These are phyloP conservation scores for Paramecium pentaurelia DNA, from an alignment of 73 alveolate species.

Conservation along the genomic window DNA sequence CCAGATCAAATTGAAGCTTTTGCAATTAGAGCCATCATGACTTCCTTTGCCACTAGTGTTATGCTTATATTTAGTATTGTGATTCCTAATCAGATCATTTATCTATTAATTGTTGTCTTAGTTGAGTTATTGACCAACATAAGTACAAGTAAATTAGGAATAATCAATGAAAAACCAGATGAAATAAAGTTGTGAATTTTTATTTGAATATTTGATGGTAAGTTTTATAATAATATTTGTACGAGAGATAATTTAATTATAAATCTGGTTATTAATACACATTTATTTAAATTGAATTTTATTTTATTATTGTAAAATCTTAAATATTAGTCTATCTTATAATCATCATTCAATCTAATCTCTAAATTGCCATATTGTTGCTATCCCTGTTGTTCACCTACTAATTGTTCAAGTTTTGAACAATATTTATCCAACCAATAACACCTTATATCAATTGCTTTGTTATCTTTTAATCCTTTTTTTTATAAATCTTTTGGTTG, in stretches of 20 bases:
- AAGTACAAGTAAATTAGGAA: neutral
- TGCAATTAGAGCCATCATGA: neutral
- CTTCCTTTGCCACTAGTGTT: neutral
- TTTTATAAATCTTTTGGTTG: neutral
- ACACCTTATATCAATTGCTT: neutral
- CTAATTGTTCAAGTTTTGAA: neutral
- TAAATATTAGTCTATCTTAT: neutral
- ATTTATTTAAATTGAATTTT: neutral
- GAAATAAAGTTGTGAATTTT: neutral
- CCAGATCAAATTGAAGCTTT: slow-evolving; percentile 44
- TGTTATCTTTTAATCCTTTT: neutral
- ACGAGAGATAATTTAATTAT: neutral
- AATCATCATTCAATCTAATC: neutral
- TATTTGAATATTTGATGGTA: neutral
- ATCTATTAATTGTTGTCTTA: neutral
- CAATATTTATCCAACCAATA: neutral
- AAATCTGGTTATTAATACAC: neutral
- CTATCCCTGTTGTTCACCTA: neutral
- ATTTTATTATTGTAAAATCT: neutral
- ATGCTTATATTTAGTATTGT: neutral
- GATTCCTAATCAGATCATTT: neutral
- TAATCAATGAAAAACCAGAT: neutral
- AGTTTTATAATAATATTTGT: neutral
- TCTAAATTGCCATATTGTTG: neutral
- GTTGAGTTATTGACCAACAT: slow-evolving; percentile 14